Conservation (phyloP, 768 basidiomycete species). For the Phylloporus rhodoxanthus region DNA sequence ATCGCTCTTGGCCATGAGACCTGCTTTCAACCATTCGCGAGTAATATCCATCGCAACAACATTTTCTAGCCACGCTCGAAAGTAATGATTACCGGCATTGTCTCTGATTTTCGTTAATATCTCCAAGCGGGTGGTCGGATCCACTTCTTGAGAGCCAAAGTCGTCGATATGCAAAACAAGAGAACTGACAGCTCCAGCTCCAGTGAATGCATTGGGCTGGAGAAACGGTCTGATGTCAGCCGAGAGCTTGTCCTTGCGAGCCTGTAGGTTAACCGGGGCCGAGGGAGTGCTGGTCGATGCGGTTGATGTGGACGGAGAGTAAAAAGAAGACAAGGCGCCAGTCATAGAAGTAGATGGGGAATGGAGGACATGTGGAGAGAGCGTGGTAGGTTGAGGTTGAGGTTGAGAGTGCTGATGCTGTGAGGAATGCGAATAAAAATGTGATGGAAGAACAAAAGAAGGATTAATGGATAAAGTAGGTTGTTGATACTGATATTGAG, state of each 20-base stretch:
- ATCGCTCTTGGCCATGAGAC: slow-evolving; percentile 51
- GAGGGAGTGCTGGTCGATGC: slow-evolving; percentile 21
- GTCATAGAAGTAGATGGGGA: slow-evolving; percentile 41
- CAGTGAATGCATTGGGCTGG: slow-evolving; percentile 54
- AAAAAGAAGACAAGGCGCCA: slow-evolving; percentile 36
- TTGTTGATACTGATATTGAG: slow-evolving; percentile 37
- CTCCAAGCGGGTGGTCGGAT: slow-evolving; percentile 59
- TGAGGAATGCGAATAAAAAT: slow-evolving; percentile 34
- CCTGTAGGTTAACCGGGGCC: slow-evolving; percentile 40
- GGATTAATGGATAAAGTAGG: slow-evolving; percentile 40
- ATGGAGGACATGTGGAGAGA: slow-evolving; percentile 67
- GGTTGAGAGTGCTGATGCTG: slow-evolving; percentile 27
- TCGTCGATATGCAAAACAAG: slow-evolving; percentile 54
- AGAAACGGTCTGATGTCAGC: slow-evolving; percentile 51
- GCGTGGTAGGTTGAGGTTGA: slow-evolving; percentile 48
- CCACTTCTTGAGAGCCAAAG: slow-evolving; percentile 60
- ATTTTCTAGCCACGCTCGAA: slow-evolving; percentile 81
- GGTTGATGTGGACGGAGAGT: slow-evolving; percentile 29
- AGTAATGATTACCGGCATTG: slow-evolving; percentile 80
- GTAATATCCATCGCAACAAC: slow-evolving; percentile 68
- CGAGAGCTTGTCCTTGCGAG: slow-evolving; percentile 51
- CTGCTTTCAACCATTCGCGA: slow-evolving; percentile 76
- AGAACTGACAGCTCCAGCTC: slow-evolving; percentile 61
- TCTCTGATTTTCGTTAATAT: slow-evolving; percentile 78
- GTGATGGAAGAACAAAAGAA: slow-evolving; percentile 34